These are phyloP conservation scores for Xerocomellus intermedius DNA, from an alignment of 768 basidiomycete genomes.

Conservation along the genomic window DNA sequence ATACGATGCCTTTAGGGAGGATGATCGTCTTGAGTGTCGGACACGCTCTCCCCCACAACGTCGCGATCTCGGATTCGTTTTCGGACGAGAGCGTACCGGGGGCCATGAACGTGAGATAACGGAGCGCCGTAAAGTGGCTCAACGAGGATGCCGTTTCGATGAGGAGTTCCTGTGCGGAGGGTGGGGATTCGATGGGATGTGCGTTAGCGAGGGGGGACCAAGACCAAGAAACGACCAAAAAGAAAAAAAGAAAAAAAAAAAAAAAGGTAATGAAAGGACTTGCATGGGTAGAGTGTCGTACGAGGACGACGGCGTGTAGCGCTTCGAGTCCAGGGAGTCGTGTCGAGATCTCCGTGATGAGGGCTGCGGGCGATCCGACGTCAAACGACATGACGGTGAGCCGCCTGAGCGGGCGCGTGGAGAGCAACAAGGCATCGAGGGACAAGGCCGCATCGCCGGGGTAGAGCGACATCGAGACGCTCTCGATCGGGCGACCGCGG, in stretches of 20 bases:
- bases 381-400: slow-evolving; percentile 63
- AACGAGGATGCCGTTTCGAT: slow-evolving; percentile 41
- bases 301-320: slow-evolving; percentile 57
- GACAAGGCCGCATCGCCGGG: slow-evolving; percentile 38
- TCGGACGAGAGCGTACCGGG: slow-evolving; percentile 27
- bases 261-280: no score
- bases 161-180: slow-evolving; percentile 38
- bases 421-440: slow-evolving; percentile 43
- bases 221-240: no score
- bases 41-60: slow-evolving; percentile 54
- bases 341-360: slow-evolving; percentile 47
- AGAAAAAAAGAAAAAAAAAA: no score
- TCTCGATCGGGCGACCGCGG: slow-evolving; percentile 45
- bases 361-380: slow-evolving; percentile 38
- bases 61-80: slow-evolving; percentile 53
- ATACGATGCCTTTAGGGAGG: slow-evolving; percentile 58
- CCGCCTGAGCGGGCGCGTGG: slow-evolving; percentile 41
- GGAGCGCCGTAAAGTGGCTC: slow-evolving; percentile 41
- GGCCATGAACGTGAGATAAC: slow-evolving; percentile 62
- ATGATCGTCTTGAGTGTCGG: slow-evolving; percentile 64
- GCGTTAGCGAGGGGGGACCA: no score
- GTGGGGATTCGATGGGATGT: no score
- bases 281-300: slow-evolving; percentile 47
- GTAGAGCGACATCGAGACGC: slow-evolving; percentile 53
- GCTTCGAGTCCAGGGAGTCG: slow-evolving; percentile 55